Conservation (phyloP, 1,139 yeast genomes). For the Nadsonia starkeyi-henricii region DNA sequence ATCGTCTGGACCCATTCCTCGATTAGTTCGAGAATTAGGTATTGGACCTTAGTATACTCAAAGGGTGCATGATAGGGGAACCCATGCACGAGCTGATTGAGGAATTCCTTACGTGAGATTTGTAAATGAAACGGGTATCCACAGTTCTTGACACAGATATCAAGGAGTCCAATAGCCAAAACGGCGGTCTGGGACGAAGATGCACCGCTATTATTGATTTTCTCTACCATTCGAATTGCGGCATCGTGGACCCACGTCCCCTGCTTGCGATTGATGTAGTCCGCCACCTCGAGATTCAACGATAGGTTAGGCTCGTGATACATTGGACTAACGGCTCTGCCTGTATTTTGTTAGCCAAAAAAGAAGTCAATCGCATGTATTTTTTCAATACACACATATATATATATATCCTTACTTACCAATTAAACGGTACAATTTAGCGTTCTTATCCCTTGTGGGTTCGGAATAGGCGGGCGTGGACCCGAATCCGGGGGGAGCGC, state of each 20-base stretch:
- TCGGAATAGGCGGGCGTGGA: neutral
- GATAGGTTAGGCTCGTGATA: conserved; percentile 80
- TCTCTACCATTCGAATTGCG: conserved; percentile 72
- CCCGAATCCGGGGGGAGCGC: neutral
- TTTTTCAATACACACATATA: neutral
- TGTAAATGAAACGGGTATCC: conserved; percentile 95
- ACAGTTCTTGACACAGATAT: conserved; percentile 88
- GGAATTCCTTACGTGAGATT: conserved; percentile 83
- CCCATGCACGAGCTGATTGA: conserved; percentile 80
- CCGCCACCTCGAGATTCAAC: conserved; percentile 83
- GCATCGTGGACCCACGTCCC: conserved; percentile 69
- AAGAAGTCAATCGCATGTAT: neutral
- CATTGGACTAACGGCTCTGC: conserved; percentile 81
- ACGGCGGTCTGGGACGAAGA: conserved; percentile 67
- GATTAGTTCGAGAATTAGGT: conserved; percentile 73
- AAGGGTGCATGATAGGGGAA: conserved; percentile 93
- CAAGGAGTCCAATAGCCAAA: conserved; percentile 49
- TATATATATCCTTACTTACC: neutral
- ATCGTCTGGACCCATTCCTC: conserved; percentile 97
- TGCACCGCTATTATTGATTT: conserved; percentile 43
- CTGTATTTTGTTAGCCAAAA: conserved; percentile 19
- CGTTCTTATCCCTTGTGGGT: neutral
- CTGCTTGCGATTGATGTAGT: conserved; percentile 80
- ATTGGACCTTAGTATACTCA: conserved; percentile 68
- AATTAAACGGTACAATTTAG: neutral